Conservation (phyloP, 2,329 filamentous ascomycete species). For the Aspergillus novoparasiticus region DNA sequence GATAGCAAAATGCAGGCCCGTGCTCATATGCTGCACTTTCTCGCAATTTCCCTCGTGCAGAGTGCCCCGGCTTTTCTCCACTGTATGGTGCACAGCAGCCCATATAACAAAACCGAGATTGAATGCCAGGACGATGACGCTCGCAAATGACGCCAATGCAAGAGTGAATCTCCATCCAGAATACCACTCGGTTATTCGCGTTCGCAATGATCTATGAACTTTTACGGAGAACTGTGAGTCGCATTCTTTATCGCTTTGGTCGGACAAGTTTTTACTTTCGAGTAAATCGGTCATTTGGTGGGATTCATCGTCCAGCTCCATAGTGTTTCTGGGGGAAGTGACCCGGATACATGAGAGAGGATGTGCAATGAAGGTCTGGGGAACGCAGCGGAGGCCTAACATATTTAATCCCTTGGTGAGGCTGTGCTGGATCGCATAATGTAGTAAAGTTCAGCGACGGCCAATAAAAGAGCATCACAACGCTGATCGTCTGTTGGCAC, state of each 20-base stretch:
- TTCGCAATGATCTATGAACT: background rate
- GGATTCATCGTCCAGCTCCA: background rate
- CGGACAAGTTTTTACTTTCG: background rate
- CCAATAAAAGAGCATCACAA: too few species aligned
- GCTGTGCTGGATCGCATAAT: too few species aligned
- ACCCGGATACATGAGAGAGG: background rate
- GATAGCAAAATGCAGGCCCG: constrained; percentile 35
- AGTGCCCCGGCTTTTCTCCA: background rate
- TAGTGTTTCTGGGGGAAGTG: background rate
- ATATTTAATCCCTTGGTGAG: background rate
- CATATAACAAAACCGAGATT: constrained; percentile 3
- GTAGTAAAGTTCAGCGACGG: too few species aligned
- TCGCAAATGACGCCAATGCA: background rate
- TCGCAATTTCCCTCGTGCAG: background rate
- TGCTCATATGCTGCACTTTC: background rate
- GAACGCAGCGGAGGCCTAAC: background rate
- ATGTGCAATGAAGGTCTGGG: background rate
- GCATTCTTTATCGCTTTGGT: background rate
- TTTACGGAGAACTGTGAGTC: background rate
- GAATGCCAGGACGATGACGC: background rate
- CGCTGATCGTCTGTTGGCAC: too few species aligned
- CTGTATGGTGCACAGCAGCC: background rate
- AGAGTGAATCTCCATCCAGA: background rate
- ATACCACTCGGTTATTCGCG: background rate
- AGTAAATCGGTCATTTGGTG: background rate